Evolutionary conservation across 2,329 filamentous ascomycete genomes (phyloP), one percentile per base, ranked within the genome.

Genomic region (Coniochaeta sp.): DNA sequence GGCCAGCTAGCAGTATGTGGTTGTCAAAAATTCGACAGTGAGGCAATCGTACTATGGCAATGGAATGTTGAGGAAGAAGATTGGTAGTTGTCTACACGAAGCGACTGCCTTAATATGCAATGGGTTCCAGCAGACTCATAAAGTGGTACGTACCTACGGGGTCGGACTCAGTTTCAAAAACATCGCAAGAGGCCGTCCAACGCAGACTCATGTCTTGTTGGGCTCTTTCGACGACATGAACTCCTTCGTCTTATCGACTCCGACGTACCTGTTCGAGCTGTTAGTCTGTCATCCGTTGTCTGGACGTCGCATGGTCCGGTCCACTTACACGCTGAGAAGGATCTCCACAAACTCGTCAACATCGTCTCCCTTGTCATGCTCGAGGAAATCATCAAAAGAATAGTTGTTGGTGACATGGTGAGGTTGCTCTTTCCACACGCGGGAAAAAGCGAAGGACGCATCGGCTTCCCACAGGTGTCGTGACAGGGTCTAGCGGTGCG

Each of bases 401-500:
- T 66, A 71, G 56, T 71, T 73, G 8, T 58, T 42, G 50, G 72
- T 68, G 42, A 71, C 59, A 47, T 64, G 68, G 58, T 69, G 66
- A 6, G 65, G 57, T 14, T 58, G 67, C 38, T 69, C 62, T 44
- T 62, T 66, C 71, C 70, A 72, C n/a, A 57, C 56, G 19, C 63
- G 68, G 50, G 55, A 60, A 60, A 73, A 73, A n/a, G 68, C 64
- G 32, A 64, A 65, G 6, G 70, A 61, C 1, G 68, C 69, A 30
- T 59, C 52, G 4, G 70, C 70, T 58, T 72, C 67, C 71, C 71
- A 73, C 10, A 73, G 61, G 12, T 63, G 62, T 12, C 69, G 67
- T 22, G 68, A 65, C 9, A 73, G 63, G 2, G 70, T 72, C 70
- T 70, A 73, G 42, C 69, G 65, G 62, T 72, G 69, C 22, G 63